A percentile compares a stretch with the other conserved stretches of the same genome.
Conservation (phyloP, 257 asterid genomes). For the Solanum ahanhuiri region DNA sequence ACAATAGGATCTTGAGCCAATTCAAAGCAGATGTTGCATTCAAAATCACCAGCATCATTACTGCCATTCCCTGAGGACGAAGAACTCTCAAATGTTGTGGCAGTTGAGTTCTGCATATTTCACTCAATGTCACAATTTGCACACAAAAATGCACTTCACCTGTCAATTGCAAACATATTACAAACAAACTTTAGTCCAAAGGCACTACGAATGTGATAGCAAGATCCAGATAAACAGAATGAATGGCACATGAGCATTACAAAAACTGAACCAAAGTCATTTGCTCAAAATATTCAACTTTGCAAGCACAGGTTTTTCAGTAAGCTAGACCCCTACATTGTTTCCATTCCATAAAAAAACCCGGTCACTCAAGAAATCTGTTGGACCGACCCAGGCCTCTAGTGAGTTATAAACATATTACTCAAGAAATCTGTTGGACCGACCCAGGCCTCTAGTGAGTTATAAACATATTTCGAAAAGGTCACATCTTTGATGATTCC, state of each 20-base stretch:
- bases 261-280: not conserved
- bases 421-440: not conserved
- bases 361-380: not conserved
- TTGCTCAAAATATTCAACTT: not conserved
- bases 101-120: slow-evolving; percentile 16
- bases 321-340: not conserved
- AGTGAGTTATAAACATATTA: not conserved
- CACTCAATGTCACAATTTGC: slow-evolving; percentile 1
- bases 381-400: not conserved
- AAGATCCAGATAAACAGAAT: not conserved
- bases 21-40: slow-evolving; percentile 87
- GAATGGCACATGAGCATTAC: not conserved
- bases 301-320: not conserved
- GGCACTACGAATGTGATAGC: not conserved
- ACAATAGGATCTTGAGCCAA: slow-evolving; percentile 83
- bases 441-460: not conserved
- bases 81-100: slow-evolving; percentile 16
- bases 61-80: slow-evolving; percentile 26
- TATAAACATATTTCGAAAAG: not conserved
- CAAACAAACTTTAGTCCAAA: not conserved
- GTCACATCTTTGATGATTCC: not conserved
- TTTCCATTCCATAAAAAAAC: not conserved
- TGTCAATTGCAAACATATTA: not conserved
- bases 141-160: slow-evolving; percentile 9
- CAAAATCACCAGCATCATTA: slow-evolving; percentile 53